Base-by-base conservation (phyloP, 2,329 filamentous ascomycete species). In the Penicillium thymicola region DNA sequence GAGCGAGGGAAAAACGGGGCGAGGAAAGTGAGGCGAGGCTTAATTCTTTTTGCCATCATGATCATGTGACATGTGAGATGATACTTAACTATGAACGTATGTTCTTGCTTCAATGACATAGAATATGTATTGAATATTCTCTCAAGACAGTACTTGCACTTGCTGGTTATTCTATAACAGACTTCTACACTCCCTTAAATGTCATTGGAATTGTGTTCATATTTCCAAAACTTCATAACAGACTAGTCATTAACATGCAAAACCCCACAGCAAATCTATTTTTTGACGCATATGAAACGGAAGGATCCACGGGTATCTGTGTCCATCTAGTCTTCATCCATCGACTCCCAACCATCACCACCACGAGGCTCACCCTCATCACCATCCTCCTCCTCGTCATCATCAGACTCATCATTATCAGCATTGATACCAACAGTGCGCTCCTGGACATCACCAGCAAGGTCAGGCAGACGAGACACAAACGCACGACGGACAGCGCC, bases 401-500 rank as follows among this genome's bases (percentile, higher is more conserved):
- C 85, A 45, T 83, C 84, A 61, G 88, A 88, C 63, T 86, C 88
- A 60, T 86, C 85, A 56, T 87, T 82, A 59, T 84, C 81, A 62
- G 81, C 77, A 44, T 87, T 83, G 46, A 96, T 81, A 1, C 88
- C 89, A 5, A 97, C 85, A 46, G 94, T 78, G 55, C 90, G 84
- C 75, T 99, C 93, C 70, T 82, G 78, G 25, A 86, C 85, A 45
- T 85, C 83, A 16, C 81, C 85, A 47, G 84, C 84, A 7, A 80
- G 76, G 59, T 80, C 77, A 36, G 84, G 82, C 55, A 93, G 81
- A 56, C 85, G 87, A 67, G 79, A 85, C 36, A 89, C 91, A 77
- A 99, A 99, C 1, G 89, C 87, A 61, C 88, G 84, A 57, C 94
- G 85, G 32, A 99, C 91, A 27, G 89, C 88, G 14, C 85, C 85